These are phyloP conservation scores for Salvia hispanica DNA, from an alignment of 257 asterid species.

Conservation along the genomic window DNA sequence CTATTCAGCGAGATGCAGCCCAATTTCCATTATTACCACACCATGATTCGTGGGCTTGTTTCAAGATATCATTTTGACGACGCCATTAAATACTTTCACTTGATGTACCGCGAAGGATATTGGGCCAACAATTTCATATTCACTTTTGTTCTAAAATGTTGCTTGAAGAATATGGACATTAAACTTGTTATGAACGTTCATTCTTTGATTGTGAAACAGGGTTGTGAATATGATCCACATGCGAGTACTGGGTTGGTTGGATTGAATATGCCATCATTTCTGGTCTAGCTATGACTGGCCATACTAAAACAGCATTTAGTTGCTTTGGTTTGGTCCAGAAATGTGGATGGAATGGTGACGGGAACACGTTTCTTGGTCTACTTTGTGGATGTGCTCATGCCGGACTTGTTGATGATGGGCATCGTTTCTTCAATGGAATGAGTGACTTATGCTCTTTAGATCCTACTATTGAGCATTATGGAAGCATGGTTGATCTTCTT, in stretches of 20 bases:
- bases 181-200: constrained; percentile 33
- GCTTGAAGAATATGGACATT: constrained; percentile 30
- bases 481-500: constrained; percentile 32
- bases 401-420: constrained; percentile 5
- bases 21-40: constrained; percentile 36
- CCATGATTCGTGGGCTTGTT: constrained; percentile 42
- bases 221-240: constrained; percentile 31
- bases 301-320: constrained; percentile 15
- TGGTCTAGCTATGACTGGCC: constrained; percentile 26
- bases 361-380: constrained; percentile 26
- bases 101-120: constrained; percentile 37
- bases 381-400: constrained; percentile 30
- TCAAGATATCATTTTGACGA: constrained; percentile 34
- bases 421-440: constrained; percentile 19
- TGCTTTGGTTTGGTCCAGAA: constrained; percentile 22
- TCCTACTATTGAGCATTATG: constrained; percentile 27
- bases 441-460: background rate
- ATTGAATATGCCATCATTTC: constrained; percentile 12
- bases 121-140: constrained; percentile 33
- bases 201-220: constrained; percentile 37
- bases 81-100: constrained; percentile 36
- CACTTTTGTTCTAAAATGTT: constrained; percentile 41
- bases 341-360: constrained; percentile 23
- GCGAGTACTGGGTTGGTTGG: constrained; percentile 40
- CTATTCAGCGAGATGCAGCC: constrained; percentile 35